Base-by-base conservation (phyloP, 176 grass and related monocot genomes). In the Juncus effusus region DNA sequence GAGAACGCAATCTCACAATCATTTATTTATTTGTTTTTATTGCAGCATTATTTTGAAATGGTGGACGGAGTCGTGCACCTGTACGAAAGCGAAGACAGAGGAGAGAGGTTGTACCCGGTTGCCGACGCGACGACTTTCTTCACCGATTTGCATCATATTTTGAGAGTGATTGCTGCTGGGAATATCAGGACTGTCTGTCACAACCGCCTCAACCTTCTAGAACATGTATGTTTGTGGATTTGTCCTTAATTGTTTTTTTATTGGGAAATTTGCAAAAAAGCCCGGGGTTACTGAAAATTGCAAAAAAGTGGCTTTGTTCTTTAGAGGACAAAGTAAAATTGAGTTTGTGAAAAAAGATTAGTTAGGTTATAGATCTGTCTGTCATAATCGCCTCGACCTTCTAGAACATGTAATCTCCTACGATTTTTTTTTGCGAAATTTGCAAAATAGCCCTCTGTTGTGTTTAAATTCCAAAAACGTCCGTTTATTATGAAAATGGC, bases 141-240 rank as follows among this genome's bases (percentile, higher is more conserved):
- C 71, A 99, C 94, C 45, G 94, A 99, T 57, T 80, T 93, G 78
- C 94, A 99, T 82, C 79, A 99, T 79, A 79, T 99, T 49, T 88
- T 99, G 38, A 78, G 85, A 15, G 78, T 99, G 40, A 84, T 77
- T 78, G 89, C 94, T 63, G 78, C 78, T 6, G 94, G 94, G 65
- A 93, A 99, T 74, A 93, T 84, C 71, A 93, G 94, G 81, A 93
- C 94, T 69, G 83, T 99, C 72, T 99, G 88, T 75, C 94, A 99
- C 65, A 85, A 90, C 53, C 85, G 94, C 51, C 74, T 99, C 57
- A 84, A 82, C 80, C 80, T 93, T 93, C 83, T 99, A 42, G 94
- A 99, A 63, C 94, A 99, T 78, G 94, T 99, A 84, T 79, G 41
- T 76, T 14, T 84, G 1, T 0, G 19, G 1, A 28, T 28, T 28